Conservation (phyloP, 106 monocot species). For the Allium sativum region DNA sequence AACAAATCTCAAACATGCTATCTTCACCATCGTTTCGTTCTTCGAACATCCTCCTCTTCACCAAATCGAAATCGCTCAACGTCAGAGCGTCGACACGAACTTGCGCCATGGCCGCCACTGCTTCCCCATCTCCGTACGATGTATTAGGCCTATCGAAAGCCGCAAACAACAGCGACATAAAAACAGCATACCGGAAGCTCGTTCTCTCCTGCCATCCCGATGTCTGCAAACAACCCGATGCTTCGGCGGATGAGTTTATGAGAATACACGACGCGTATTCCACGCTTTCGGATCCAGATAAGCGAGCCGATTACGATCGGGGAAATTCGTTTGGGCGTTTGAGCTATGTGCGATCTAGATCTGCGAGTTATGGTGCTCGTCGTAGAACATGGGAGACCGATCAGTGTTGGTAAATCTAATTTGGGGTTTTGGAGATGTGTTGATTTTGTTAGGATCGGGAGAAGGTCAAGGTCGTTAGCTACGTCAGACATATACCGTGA, state of each 20-base stretch:
- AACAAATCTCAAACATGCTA: no score
- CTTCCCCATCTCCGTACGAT: slow-evolving; percentile 8
- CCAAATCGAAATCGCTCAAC: no score
- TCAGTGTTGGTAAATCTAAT: not conserved
- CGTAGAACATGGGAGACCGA: not conserved
- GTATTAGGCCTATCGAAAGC: slow-evolving; percentile 3
- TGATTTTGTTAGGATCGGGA: no score
- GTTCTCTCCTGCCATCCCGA: not conserved
- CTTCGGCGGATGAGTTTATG: slow-evolving; percentile 17
- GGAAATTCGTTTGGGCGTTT: not conserved
- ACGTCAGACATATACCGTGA: no score
- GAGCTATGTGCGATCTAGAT: not conserved
- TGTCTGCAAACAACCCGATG: not conserved
- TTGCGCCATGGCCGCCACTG: not conserved
- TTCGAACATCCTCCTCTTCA: no score
- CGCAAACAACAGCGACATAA: slow-evolving; percentile 3
- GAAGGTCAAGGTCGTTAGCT: no score
- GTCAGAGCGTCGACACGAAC: no score
- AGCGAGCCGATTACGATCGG: slow-evolving; percentile 11
- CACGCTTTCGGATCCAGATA: slow-evolving; percentile 17
- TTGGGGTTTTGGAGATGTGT: not conserved
- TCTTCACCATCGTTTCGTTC: no score
- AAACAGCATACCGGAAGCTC: not conserved
- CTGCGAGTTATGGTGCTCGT: not conserved
- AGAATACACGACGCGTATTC: slow-evolving; percentile 17